Percentiles rank a stretch among this genome's conserved stretches.
Evolutionary conservation across 192 early-diverging fungal species (phyloP).

Genomic region (Mortierella hygrophila): DNA sequence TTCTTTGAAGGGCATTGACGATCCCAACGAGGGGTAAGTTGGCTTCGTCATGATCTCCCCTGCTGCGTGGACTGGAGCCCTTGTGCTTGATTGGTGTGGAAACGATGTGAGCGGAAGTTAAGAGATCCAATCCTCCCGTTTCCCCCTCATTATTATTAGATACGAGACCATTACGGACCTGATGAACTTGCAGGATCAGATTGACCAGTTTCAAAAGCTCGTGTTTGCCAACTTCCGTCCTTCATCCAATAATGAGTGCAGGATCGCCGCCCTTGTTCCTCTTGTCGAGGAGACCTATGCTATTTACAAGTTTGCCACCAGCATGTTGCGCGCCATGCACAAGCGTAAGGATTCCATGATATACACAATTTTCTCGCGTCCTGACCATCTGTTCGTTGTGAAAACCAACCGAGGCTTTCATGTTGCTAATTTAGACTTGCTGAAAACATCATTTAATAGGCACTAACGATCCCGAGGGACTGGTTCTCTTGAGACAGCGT

Average conservation of each 20-base stretch:
- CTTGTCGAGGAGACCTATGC: conserved; percentile 95
- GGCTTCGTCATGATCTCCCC: neutral
- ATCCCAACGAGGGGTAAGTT: conserved; percentile 95
- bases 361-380: neutral
- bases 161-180: conserved; percentile 98
- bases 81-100: neutral
- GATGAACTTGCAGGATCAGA: conserved; percentile 90
- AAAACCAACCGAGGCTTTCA: neutral
- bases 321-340: conserved; percentile 98
- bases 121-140: neutral
- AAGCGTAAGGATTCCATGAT: conserved; percentile 66
- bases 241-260: conserved; percentile 92
- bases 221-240: conserved; percentile 88
- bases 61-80: neutral
- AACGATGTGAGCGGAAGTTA: neutral
- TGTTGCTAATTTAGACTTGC: neutral
- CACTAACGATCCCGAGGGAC: conserved; percentile 82
- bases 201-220: conserved; percentile 92
- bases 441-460: conserved; percentile 6
- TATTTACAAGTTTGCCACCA: conserved; percentile 96
- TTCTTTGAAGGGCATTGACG: conserved; percentile 92
- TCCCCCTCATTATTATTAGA: conserved; percentile 46
- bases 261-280: conserved; percentile 96
- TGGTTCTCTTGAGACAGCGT: conserved; percentile 87
- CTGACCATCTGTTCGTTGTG: no score